Base-by-base conservation (phyloP, 345 rosid species). In the Reutealis trisperma region DNA sequence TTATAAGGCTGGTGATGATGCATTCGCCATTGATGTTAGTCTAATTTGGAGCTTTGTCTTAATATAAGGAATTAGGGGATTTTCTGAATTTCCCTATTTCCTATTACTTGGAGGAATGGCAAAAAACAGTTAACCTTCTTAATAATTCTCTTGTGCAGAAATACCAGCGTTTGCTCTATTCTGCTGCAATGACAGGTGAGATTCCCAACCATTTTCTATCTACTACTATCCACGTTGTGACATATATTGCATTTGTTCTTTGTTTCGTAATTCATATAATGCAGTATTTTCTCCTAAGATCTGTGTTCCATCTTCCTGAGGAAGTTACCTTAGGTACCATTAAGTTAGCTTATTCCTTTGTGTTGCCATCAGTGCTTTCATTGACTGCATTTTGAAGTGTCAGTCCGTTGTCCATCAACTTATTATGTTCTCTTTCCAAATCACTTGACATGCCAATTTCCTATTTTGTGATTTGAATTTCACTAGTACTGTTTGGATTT, bases 121-220 rank as follows among this genome's bases (percentile, higher is more conserved):
- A 16, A 30, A 22, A 13, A 73, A 58, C 27, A 15, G 52, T 62
- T 74, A 37, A 74, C 63, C 4, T 32, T 77, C 10, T 70, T 42
- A 44, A 24, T 72, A 9, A 44, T 27, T 80, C 70, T 80, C 72
- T 77, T 87, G 12, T 84, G 85, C 90, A 96, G 98, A 89, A 89
- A 81, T 90, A 85, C 72, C 73, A 78, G 71, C 81, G 78, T 25
- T 63, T 88, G 77, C 55, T 90, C 57, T 90, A 90, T 80, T 82
- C 97, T 75, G 79, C 91, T 85, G 94, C 90, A 30, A 83, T 87
- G 92, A 81, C 89, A 78, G 95, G 98, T 82, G 52, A 55, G 63
- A 15, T 62, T 52, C 73, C 49, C 15, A 30, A n/a, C 19, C 37
- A 22, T 21, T 49, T 73, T 25, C 3, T 19, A 5, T 13, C 59